phyloP scores from a whole-genome alignment of 192 early-diverging fungal species.

The Thoreauomyces humboldtii region DNA sequence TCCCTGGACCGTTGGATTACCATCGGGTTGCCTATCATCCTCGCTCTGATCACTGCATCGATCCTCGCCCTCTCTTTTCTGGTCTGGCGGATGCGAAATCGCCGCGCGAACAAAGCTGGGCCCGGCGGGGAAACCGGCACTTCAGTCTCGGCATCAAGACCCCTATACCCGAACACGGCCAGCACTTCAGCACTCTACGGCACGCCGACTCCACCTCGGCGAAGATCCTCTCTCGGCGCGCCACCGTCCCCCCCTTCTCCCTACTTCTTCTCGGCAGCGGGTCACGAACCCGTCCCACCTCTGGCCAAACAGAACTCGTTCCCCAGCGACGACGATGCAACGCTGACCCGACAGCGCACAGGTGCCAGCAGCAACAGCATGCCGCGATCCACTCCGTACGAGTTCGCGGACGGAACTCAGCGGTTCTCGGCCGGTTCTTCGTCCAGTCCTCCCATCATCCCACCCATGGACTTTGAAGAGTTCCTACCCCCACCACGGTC shows the following conservation, averaged over 20 bases:
- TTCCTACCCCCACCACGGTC: not conserved
- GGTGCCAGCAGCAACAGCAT: not conserved
- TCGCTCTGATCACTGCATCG: not conserved
- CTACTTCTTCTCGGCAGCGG: not conserved
- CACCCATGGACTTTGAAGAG: not conserved
- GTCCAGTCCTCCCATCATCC: not conserved
- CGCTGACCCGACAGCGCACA: not conserved
- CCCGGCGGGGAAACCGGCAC: not conserved
- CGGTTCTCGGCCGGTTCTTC: too few relatives aligned
- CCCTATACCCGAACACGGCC: not conserved
- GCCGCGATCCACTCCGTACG: not conserved
- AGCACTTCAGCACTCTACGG: not conserved
- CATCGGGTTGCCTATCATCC: constrained; percentile 1
- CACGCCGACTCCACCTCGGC: constrained; percentile 1
- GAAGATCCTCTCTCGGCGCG: not conserved
- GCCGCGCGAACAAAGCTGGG: not conserved
- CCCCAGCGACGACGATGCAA: not conserved
- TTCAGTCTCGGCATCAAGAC: not conserved
- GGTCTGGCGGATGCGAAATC: constrained; percentile 5
- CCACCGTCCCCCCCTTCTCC: constrained; percentile 5
- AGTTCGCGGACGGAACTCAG: not conserved
- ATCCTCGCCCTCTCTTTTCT: not conserved
- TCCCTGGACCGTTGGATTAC: not conserved
- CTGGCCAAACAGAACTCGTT: not conserved
- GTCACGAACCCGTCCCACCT: not conserved